These are phyloP conservation scores for Diversispora epigaea DNA, from an alignment of 192 early-diverging fungal genomes.

Conservation along the genomic window DNA sequence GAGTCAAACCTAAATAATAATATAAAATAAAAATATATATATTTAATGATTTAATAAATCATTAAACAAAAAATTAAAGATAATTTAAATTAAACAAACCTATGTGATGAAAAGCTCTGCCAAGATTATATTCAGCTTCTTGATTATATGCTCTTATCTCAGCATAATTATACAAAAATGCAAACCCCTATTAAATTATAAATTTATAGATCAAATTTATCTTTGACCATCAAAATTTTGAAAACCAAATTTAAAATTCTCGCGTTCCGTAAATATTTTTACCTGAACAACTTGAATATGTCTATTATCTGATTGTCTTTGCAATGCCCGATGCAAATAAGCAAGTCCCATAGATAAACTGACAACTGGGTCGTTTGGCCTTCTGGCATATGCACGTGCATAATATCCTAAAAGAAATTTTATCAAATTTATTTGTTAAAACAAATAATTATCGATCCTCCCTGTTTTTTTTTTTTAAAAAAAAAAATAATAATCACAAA, in stretches of 20 bases:
- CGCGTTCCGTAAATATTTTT: not conserved
- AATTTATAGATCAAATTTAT: not conserved
- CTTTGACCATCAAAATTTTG: not conserved
- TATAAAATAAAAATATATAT: not conserved
- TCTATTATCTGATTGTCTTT: slow-evolving; percentile 67
- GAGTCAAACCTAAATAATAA: slow-evolving; percentile 57
- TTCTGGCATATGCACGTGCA: slow-evolving; percentile 53
- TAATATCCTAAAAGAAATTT: slow-evolving; percentile 47
- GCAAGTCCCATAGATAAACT: slow-evolving; percentile 63
- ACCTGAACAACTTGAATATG: slow-evolving; percentile 65
- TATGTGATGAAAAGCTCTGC: slow-evolving; percentile 86
- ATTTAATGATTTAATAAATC: not conserved
- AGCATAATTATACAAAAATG: slow-evolving; percentile 64
- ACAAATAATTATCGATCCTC: not conserved
- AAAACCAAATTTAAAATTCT: not conserved
- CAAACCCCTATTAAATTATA: slow-evolving; percentile 46
- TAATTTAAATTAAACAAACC: slow-evolving; percentile 15
- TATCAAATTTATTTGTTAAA: not conserved
- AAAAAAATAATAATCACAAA: slow-evolving; percentile 36
- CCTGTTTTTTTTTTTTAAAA: not conserved
- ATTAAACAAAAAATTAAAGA: not conserved
- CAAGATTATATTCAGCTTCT: slow-evolving; percentile 85
- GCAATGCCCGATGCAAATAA: slow-evolving; percentile 65
- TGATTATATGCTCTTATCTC: slow-evolving; percentile 45
- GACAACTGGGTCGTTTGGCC: slow-evolving; percentile 67